Conservation (phyloP, 192 early-diverging fungal genomes). For the Backusella westeae region DNA sequence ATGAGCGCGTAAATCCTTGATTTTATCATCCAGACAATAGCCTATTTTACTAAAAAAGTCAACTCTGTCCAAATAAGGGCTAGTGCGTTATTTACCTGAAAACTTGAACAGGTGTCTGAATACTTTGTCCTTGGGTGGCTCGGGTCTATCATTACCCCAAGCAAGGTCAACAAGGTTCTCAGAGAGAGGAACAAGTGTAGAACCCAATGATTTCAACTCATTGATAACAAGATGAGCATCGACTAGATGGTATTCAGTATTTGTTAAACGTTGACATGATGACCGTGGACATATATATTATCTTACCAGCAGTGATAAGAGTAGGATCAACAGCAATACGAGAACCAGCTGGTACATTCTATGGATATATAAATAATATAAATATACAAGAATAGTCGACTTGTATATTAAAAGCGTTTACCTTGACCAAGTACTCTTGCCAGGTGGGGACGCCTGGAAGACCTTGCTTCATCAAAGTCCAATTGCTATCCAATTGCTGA, state of each 20-base stretch:
- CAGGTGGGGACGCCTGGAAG: slow-evolving; percentile 84
- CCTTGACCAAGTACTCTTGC: slow-evolving; percentile 83
- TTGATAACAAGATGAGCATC: slow-evolving; percentile 27
- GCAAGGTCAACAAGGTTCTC: slow-evolving; percentile 86
- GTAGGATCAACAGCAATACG: slow-evolving; percentile 92
- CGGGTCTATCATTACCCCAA: slow-evolving; percentile 75
- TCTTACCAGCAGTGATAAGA: slow-evolving; percentile 72
- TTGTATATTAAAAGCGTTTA: slow-evolving; percentile 20
- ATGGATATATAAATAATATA: background rate
- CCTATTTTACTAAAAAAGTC: slow-evolving; percentile 12
- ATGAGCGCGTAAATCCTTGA: slow-evolving; percentile 63
- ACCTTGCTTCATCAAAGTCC: slow-evolving; percentile 94
- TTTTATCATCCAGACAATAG: slow-evolving; percentile 56
- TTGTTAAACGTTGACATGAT: too few species aligned
- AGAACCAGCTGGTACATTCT: slow-evolving; percentile 66
- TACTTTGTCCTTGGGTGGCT: slow-evolving; percentile 64
- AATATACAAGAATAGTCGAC: background rate
- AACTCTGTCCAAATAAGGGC: background rate
- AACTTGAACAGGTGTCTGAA: slow-evolving; percentile 70
- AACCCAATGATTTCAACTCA: slow-evolving; percentile 42
- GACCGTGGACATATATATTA: background rate
- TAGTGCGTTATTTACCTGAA: slow-evolving; percentile 48
- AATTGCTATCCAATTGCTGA: slow-evolving; percentile 88
- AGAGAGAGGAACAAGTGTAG: slow-evolving; percentile 64
- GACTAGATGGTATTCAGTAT: slow-evolving; percentile 5